Percentiles rank a stretch among this genome's conserved stretches.
These are phyloP conservation scores for Plasmopara viticola DNA, from an alignment of 352 stramenopile species.

Conservation along the genomic window DNA sequence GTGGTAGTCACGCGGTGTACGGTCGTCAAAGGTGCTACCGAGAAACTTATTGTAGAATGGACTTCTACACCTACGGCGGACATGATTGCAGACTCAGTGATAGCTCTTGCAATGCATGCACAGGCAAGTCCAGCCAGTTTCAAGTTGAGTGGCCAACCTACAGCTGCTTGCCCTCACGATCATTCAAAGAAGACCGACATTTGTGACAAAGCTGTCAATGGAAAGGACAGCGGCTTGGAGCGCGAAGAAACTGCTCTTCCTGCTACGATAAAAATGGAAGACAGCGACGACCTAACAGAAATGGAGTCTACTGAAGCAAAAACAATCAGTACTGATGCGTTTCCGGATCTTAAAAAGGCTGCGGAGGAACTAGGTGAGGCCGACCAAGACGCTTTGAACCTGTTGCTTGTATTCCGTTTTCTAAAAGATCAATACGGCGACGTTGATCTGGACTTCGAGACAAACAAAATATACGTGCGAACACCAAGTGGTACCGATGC, in stretches of 20 bases:
- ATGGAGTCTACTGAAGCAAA: conserved; percentile 18
- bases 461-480: conserved; percentile 83
- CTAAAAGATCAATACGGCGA: conserved; percentile 85
- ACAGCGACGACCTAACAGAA: conserved; percentile 6
- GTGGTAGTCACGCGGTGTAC: conserved; percentile 57
- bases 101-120: conserved; percentile 93
- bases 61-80: conserved; percentile 91
- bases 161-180: conserved; percentile 69
- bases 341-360: conserved; percentile 37
- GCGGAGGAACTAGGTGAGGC: conserved; percentile 53
- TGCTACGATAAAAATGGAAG: conserved; percentile 14
- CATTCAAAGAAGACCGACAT: conserved; percentile 49
- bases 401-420: conserved; percentile 77
- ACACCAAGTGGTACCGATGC: conserved; percentile 68
- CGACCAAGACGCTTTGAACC: conserved; percentile 78
- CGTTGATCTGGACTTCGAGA: conserved; percentile 82
- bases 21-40: conserved; percentile 21
- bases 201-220: conserved; percentile 5
- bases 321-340: conserved; percentile 9
- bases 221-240: conserved; percentile 8
- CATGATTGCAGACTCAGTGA: conserved; percentile 95
- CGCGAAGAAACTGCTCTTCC: conserved; percentile 15
- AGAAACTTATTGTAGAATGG: conserved; percentile 75
- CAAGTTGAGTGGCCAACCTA: conserved; percentile 71
- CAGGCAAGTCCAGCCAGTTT: conserved; percentile 78